Evolutionary conservation across 2,329 filamentous ascomycete genomes (phyloP).

Genomic region (Teratosphaeriaceae sp.): DNA sequence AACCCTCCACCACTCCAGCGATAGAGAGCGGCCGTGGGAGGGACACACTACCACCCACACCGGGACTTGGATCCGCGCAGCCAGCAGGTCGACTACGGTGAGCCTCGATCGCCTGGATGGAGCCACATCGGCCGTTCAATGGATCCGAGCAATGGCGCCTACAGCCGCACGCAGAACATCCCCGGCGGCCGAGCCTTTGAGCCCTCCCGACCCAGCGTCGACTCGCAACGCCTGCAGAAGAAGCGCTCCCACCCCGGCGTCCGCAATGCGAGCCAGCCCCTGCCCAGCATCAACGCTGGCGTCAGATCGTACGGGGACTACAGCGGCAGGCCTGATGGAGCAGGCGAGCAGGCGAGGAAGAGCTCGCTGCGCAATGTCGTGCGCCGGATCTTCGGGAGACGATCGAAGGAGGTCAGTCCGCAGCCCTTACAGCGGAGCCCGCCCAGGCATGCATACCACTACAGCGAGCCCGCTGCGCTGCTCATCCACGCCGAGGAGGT

Average conservation of each 20-base stretch:
- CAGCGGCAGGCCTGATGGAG: background rate
- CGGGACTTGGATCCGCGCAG: too few species aligned
- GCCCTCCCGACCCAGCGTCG: conserved; percentile 12
- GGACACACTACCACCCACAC: too few species aligned
- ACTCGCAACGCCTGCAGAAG: conserved; percentile 19
- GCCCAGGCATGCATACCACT: conserved; percentile 27
- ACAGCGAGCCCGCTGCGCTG: conserved; percentile 22
- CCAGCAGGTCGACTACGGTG: background rate
- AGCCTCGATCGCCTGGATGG: conserved; percentile 17
- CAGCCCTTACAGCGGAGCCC: conserved; percentile 8
- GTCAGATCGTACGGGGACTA: conserved; percentile 1
- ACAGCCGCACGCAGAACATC: conserved; percentile 10
- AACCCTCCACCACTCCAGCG: too few species aligned
- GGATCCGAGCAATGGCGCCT: conserved; percentile 18
- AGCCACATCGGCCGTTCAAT: conserved; percentile 16
- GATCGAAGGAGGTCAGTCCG: conserved; percentile 20
- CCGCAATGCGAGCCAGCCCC: conserved; percentile 15
- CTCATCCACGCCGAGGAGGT: conserved; percentile 14
- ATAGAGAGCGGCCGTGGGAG: too few species aligned
- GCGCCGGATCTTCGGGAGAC: conserved; percentile 30
- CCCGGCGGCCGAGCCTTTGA: conserved; percentile 8
- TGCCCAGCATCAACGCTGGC: conserved; percentile 4
- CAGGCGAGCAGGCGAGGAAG: conserved; percentile 19
- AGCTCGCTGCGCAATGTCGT: conserved; percentile 31
- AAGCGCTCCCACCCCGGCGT: conserved; percentile 17